Evolutionary conservation across 805 yeast genomes (phyloP), one percentile per base, ranked within the genome.

Genomic region (Lipomyces sp.): DNA sequence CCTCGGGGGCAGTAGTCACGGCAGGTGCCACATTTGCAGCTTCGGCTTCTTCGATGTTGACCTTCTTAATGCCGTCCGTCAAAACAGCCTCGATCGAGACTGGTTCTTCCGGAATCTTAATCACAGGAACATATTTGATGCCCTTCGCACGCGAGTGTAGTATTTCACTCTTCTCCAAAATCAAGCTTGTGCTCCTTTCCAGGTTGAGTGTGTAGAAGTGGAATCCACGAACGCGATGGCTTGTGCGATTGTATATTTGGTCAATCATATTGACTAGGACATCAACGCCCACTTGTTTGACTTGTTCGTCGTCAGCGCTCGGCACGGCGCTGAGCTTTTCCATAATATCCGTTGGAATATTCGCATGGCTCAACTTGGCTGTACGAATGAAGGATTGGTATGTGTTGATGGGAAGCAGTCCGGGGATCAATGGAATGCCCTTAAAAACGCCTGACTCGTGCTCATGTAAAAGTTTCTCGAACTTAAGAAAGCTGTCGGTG

Each of bases 31-130:
- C 52, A 10, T 33, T 49, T 3, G 52, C 49, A n/a, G 29, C 40
- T 5, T 28, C 32, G 13, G 21, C 23, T 10, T 45, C 49, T 10
- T 45, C n/a, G 11, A 53, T 32, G 32, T 50, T 47, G 7, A 53
- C 13, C 13, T 26, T 46, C 33, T 49, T 45, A 14, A 47, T 45
- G 13, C 47, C 43, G 11, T 62, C 93, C 76, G 0, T 96, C 86
- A 70, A 89, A 95, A 71, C 97, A 95, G 68, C 87, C 88, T 71
- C 98, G 78, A 65, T 97, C 96, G 68, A 90, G 88, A 24, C 96
- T 93, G 68, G 26, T 3, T 19, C 24, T 16, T 35, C 37, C 4
- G 31, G 21, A 13, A 32, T 35, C 5, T 24, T 8, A 18, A 34
- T 33, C 13, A 19, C 18, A 6, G 31, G 33, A 11, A 29, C 29